Base-by-base conservation (phyloP, 1,284 basidiomycete genomes). In the Cryptococcus sp. region DNA sequence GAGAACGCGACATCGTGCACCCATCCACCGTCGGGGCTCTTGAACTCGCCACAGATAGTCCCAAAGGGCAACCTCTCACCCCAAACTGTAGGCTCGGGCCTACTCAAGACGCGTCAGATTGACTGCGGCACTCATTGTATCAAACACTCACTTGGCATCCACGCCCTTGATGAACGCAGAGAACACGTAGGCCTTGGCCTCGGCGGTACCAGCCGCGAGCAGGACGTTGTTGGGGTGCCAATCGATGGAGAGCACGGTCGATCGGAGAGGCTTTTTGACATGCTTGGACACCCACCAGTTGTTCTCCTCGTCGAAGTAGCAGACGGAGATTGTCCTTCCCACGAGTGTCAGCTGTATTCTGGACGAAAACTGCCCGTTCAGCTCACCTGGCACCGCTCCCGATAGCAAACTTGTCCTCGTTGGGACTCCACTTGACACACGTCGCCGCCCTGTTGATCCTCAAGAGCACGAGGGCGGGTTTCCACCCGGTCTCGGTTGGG, bases 211-310 rank as follows among this genome's bases (percentile, higher is more conserved):
- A 24, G 95, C 88, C 4, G 94, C 95, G 21, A 98, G 84, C 12
- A 98, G 82, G 11, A 98, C 91, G 70, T 92, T 93, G 80, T 95
- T 98, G 40, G 95, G 93, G 75, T 98, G 95, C 95, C 95, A 95
- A 69, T 98, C 95, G 67, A 99, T 79, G 11, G 87, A 85, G 28
- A 98, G 82, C 7, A 99, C 94, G 0, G 96, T 99, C 13, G 89
- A 91, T 62, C 90, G 80, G 59, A 96, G 86, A 13, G 96, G 96
- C 77, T 97, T 97, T 86, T 98, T 98, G 77, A 99, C 81, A 68
- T 92, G 89, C 76, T 92, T 93, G 20, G 94, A 88, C 2, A 97
- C 92, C 96, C 96, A 99, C 96, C 96, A 99, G 76, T 99, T 91
- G 79, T 92, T 95, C 79, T 97, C 93, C 23, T 89, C 82, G 73